A percentile compares a stretch with the other conserved stretches of the same genome.
Conservation (phyloP, 805 yeast species). For the Nakazawaea sp. region DNA sequence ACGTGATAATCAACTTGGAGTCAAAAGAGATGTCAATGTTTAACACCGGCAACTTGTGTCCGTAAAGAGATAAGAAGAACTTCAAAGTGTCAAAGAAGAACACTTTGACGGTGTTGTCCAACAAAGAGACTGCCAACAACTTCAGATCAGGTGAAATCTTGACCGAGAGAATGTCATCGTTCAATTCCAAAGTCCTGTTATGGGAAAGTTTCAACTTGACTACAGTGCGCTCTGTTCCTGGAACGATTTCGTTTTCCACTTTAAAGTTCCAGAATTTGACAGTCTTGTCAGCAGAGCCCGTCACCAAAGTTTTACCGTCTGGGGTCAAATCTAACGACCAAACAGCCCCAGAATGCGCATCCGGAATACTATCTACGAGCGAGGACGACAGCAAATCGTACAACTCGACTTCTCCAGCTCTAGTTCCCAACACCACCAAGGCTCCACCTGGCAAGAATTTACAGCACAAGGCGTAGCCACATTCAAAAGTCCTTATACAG, state of each 20-base stretch:
- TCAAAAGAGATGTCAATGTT: slow-evolving; percentile 89
- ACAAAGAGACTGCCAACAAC: slow-evolving; percentile 72
- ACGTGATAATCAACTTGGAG: slow-evolving; percentile 79
- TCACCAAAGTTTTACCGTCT: slow-evolving; percentile 78
- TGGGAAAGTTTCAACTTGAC: slow-evolving; percentile 59
- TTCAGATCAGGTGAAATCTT: slow-evolving; percentile 74
- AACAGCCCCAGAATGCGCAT: slow-evolving; percentile 75
- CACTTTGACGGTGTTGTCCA: slow-evolving; percentile 94
- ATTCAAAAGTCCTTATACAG: slow-evolving; percentile 80
- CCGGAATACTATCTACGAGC: slow-evolving; percentile 58
- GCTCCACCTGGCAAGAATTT: slow-evolving; percentile 90
- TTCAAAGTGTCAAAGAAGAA: slow-evolving; percentile 83
- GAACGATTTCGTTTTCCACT: slow-evolving; percentile 58
- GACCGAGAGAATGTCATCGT: slow-evolving; percentile 79
- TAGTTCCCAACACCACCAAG: slow-evolving; percentile 80
- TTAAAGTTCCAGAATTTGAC: slow-evolving; percentile 86
- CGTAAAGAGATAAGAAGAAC: slow-evolving; percentile 83
- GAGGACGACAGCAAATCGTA: slow-evolving; percentile 84
- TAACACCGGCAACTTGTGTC: slow-evolving; percentile 93
- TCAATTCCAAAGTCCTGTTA: slow-evolving; percentile 74
- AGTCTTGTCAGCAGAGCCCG: slow-evolving; percentile 91
- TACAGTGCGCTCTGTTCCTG: slow-evolving; percentile 53
- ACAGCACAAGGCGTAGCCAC: slow-evolving; percentile 80
- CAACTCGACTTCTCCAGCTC: slow-evolving; percentile 76
- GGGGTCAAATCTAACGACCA: slow-evolving; percentile 87